phyloP scores from a whole-genome alignment of 345 rosid genomes.

The Durio zibethinus region DNA sequence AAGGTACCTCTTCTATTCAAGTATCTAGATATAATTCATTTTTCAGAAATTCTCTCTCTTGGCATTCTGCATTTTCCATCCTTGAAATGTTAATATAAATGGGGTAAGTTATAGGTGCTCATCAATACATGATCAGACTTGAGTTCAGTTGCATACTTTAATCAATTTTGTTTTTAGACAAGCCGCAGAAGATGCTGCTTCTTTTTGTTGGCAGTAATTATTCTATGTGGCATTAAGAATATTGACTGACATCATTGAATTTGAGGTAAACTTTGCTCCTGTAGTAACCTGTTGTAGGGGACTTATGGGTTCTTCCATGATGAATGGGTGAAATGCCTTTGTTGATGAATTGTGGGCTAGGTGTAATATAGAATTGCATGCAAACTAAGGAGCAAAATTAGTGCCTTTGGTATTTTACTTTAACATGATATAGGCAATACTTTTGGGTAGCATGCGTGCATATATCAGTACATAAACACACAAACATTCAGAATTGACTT shows the following conservation, averaged over 20 bases:
- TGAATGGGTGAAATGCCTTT: not conserved
- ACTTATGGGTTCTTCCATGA: not conserved
- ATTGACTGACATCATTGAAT: not conserved
- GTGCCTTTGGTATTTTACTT: not conserved
- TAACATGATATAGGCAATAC: not conserved
- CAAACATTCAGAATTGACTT: not conserved
- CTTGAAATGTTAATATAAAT: not conserved
- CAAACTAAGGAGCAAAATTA: not conserved
- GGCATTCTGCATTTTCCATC: not conserved
- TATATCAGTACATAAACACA: not conserved
- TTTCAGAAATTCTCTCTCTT: constrained; percentile 1
- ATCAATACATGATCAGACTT: not conserved
- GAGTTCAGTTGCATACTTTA: not conserved
- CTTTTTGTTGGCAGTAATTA: not conserved
- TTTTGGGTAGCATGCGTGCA: not conserved
- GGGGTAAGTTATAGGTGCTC: not conserved
- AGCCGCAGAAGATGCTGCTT: not conserved
- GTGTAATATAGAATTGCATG: not conserved
- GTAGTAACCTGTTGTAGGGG: not conserved
- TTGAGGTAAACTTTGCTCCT: not conserved
- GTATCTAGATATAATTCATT: constrained; percentile 4
- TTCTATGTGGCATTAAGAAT: not conserved
- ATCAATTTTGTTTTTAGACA: not conserved
- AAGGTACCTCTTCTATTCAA: constrained; percentile 38
- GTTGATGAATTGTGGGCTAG: constrained; percentile 2